Evolutionary conservation across 164 flowering plant genomes (phyloP), one percentile per base, ranked within the genome.

Genomic region (Berberis thunbergii): DNA sequence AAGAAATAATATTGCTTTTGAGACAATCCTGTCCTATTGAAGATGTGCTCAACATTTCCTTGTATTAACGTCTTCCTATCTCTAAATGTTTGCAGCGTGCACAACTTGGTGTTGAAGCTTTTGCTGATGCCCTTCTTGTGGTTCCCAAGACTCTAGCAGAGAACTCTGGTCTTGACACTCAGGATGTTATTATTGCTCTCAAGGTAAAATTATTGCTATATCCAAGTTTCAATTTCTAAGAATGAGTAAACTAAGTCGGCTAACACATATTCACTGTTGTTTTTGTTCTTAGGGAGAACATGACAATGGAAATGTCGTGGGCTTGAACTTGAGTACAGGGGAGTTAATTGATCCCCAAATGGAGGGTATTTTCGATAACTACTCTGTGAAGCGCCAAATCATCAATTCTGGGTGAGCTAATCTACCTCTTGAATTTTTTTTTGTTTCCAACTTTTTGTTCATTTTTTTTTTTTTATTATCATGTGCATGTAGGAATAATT

Each of bases 311-410:
- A 87, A 89, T 71, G 44, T 91, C 56, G 99, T 91, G 50, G 99
- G 99, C 38, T 67, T 95, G 69, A 91, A 83, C 74, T 92, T 82
- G 65, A 82, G 83, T 49, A 87, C 97, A 0, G 99, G 97, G 60
- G 97, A 88, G 54, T 91, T 97, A 45, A 74, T 89, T 46, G 97
- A 95, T 71, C 99, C 99, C 10, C 88, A 84, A 58, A 84, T 95
- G 90, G 99, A 89, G 84, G 99, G 99, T 12, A 91, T 95, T 48
- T 95, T 89, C 65, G 99, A 95, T 69, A 95, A 95, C 75, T 95
- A 91, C 75, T 78, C 96, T 39, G 99, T 95, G 59, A 95, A 95
- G 76, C 91, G 97, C 69, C 97, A 91, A 72, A 78, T 95, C 67
- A 80, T 95, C 8, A 95, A 89, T 74, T 91, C 99, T 44, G 99